These are phyloP conservation scores for Coemansia sp. DNA, from an alignment of 192 early-diverging fungal genomes.

Conservation along the genomic window DNA sequence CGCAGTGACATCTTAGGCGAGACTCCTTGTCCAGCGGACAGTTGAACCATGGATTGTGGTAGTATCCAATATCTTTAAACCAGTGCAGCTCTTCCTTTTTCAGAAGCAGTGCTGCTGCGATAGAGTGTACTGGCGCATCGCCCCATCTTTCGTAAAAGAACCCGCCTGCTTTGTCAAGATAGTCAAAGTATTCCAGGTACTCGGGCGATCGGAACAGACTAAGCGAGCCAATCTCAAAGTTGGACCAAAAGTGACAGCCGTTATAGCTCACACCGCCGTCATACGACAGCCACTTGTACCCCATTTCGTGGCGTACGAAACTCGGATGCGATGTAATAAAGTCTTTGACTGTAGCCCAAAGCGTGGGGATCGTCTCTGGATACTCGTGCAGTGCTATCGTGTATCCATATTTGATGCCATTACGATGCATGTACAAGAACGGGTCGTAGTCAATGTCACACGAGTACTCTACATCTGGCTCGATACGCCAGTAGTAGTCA, in stretches of 20 bases:
- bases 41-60: constrained; percentile 57
- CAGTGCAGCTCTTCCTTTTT: constrained; percentile 61
- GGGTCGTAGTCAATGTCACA: constrained; percentile 86
- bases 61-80: constrained; percentile 74
- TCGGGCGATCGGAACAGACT: constrained; percentile 66
- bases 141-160: constrained; percentile 86
- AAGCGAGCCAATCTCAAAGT: constrained; percentile 83
- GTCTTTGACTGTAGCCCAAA: constrained; percentile 66
- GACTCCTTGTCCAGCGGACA: constrained; percentile 38
- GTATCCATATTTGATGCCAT: constrained; percentile 81
- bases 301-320: constrained; percentile 52
- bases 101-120: constrained; percentile 61
- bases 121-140: constrained; percentile 71
- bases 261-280: constrained; percentile 61
- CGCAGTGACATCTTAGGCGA: constrained; percentile 50
- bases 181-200: constrained; percentile 69
- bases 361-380: constrained; percentile 64
- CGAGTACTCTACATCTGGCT: constrained; percentile 77
- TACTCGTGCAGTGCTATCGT: constrained; percentile 75
- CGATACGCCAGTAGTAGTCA: constrained; percentile 89
- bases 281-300: constrained; percentile 57
- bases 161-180: constrained; percentile 72
- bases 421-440: constrained; percentile 74
- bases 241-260: constrained; percentile 86
- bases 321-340: constrained; percentile 56